Percentiles rank a stretch among this genome's conserved stretches.
Conservation (phyloP, 2,329 filamentous ascomycete species). For the Botrytis pseudocinerea region DNA sequence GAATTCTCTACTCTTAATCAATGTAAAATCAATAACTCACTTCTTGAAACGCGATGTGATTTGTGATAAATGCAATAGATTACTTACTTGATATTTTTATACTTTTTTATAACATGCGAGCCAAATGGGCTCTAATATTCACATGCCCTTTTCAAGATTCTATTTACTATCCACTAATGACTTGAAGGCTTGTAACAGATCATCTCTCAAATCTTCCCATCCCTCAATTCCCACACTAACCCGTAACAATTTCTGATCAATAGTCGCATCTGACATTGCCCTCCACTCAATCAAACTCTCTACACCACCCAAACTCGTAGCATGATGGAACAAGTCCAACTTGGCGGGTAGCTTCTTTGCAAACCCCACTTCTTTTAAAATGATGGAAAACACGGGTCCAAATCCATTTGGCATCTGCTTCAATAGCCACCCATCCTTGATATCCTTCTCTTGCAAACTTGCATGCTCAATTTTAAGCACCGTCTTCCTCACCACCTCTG, state of each 20-base stretch:
- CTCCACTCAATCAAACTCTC: slow-evolving; percentile 98
- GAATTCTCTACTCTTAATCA: not conserved
- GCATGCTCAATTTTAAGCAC: slow-evolving; percentile 72
- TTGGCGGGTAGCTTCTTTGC: slow-evolving; percentile 75
- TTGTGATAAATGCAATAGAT: not conserved
- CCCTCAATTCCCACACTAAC: slow-evolving; percentile 86
- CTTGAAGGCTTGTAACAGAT: slow-evolving; percentile 68
- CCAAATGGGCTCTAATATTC: not conserved
- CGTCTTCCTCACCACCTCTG: slow-evolving; percentile 49
- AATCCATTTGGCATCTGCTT: slow-evolving; percentile 91
- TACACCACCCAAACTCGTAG: slow-evolving; percentile 89
- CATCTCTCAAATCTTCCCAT: slow-evolving; percentile 78
- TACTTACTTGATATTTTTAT: not conserved
- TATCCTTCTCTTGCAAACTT: slow-evolving; percentile 68
- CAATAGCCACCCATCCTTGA: slow-evolving; percentile 67
- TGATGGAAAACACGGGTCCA: slow-evolving; percentile 82
- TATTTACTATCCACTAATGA: slow-evolving; percentile 27
- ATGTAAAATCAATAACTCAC: not conserved
- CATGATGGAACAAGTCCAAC: slow-evolving; percentile 84
- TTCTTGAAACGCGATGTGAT: not conserved
- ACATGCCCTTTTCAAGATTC: not conserved
- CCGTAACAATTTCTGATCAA: slow-evolving; percentile 72
- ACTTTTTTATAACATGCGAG: not conserved
- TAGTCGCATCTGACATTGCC: slow-evolving; percentile 75
- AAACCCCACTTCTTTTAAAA: slow-evolving; percentile 57